Evolutionary conservation across 768 basidiomycete species (phyloP).

Genomic region (Dacryopinax spathularia): DNA sequence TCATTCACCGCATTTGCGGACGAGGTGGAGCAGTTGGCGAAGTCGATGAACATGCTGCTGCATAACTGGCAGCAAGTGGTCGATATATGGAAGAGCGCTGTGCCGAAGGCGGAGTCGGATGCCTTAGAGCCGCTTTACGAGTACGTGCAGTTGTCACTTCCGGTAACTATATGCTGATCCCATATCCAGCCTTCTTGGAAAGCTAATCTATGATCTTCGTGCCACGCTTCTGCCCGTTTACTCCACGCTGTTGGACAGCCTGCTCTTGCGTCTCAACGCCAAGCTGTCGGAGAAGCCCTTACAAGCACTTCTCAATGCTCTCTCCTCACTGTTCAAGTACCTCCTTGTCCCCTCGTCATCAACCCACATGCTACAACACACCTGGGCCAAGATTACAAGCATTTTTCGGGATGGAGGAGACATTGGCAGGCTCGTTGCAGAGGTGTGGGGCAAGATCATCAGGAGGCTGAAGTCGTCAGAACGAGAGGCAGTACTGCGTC

Average conservation of each 20-base stretch:
- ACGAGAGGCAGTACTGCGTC: slow-evolving; percentile 39
- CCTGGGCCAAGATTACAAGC: slow-evolving; percentile 42
- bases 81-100: slow-evolving; percentile 44
- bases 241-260: slow-evolving; percentile 36
- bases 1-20: slow-evolving; percentile 58
- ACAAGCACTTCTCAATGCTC: slow-evolving; percentile 49
- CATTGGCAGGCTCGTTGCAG: slow-evolving; percentile 61
- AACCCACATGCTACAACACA: slow-evolving; percentile 16
- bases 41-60: slow-evolving; percentile 65
- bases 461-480: slow-evolving; percentile 52
- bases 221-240: slow-evolving; percentile 56
- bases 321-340: slow-evolving; percentile 56
- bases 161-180: slow-evolving; percentile 12
- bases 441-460: slow-evolving; percentile 73
- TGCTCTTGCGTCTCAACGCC: slow-evolving; percentile 44
- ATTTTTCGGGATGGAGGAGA: slow-evolving; percentile 50
- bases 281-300: slow-evolving; percentile 47
- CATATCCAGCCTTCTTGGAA: slow-evolving; percentile 51
- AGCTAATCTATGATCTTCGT: slow-evolving; percentile 67
- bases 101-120: slow-evolving; percentile 53
- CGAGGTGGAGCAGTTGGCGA: slow-evolving; percentile 43
- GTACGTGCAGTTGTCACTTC: slow-evolving; percentile 31
- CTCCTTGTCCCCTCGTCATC: slow-evolving; percentile 41
- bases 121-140: slow-evolving; percentile 59
- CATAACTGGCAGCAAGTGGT: slow-evolving; percentile 65